phyloP scores from a whole-genome alignment of 345 rosid genomes.

The sweet orange (Citrus sinensis) region DVS_A1.0 CM039167.1:3620001-3620500 shows the following conservation, averaged over 20 bases:
- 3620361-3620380: background rate
- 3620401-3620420: slow-evolving; percentile 77
- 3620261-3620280: background rate
- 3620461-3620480: slow-evolving; percentile 80
- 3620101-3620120: too few relatives aligned
- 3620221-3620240: background rate
- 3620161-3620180: background rate
- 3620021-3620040: too few relatives aligned
- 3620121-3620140: too few relatives aligned
- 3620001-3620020: too few relatives aligned
- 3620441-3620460: slow-evolving; percentile 91
- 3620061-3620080: too few relatives aligned
- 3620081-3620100: too few relatives aligned
- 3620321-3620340: background rate
- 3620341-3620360: too few relatives aligned
- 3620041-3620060: too few relatives aligned
- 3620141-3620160: background rate
- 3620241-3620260: background rate
- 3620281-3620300: background rate
- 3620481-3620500: slow-evolving; percentile 50
- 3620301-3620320: background rate
- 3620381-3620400: background rate
- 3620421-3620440: slow-evolving; percentile 93
- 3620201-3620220: background rate
- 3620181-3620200: background rate